These are phyloP conservation scores for Cryptococcus sp. DNA, from an alignment of 1,284 basidiomycete genomes.

Conservation along the genomic window DNA sequence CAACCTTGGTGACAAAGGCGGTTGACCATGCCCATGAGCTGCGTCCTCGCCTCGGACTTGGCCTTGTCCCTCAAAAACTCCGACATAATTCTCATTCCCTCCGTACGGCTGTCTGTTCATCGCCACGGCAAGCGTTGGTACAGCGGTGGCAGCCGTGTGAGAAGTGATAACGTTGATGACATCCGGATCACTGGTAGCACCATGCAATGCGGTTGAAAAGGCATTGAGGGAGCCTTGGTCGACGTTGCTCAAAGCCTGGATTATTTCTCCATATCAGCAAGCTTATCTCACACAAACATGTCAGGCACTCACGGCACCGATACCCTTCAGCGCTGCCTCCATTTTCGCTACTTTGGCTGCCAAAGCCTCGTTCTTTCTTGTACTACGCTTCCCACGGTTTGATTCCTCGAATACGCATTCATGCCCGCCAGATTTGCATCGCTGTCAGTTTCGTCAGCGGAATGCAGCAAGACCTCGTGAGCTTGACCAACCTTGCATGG, in stretches of 20 bases:
- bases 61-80: slow-evolving; percentile 26
- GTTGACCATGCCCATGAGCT: slow-evolving; percentile 38
- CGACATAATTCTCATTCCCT: slow-evolving; percentile 49
- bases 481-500: slow-evolving; percentile 69
- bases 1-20: slow-evolving; percentile 66
- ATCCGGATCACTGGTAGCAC: slow-evolving; percentile 55
- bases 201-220: slow-evolving; percentile 44
- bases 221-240: slow-evolving; percentile 60
- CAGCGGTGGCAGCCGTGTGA: slow-evolving; percentile 54
- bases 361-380: slow-evolving; percentile 80
- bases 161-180: slow-evolving; percentile 80
- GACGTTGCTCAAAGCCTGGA: slow-evolving; percentile 66
- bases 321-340: slow-evolving; percentile 78
- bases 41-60: slow-evolving; percentile 35
- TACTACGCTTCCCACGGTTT: slow-evolving; percentile 86
- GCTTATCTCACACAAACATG: background rate
- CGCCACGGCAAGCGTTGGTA: slow-evolving; percentile 35
- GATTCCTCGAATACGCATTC: slow-evolving; percentile 95
- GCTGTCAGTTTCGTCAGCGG: slow-evolving; percentile 44
- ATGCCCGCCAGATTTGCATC: slow-evolving; percentile 69
- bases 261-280: background rate
- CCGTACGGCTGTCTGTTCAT: slow-evolving; percentile 31
- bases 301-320: slow-evolving; percentile 36
- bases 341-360: slow-evolving; percentile 87
- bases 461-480: background rate